phyloP scores from a whole-genome alignment of 148 eudicot species.

The Persicaria tinctoria region DNA sequence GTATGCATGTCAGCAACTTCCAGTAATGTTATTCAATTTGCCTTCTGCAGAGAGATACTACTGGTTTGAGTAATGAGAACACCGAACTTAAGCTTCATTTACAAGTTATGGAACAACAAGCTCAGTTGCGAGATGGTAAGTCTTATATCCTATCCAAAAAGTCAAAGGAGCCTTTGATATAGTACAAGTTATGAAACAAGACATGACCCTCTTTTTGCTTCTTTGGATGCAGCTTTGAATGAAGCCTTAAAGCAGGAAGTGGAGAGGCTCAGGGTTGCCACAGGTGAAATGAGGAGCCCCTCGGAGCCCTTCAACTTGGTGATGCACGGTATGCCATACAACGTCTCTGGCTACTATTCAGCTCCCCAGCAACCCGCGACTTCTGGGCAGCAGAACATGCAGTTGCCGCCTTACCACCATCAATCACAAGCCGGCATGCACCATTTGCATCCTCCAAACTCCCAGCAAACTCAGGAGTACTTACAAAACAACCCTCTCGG shows the following conservation, averaged over 20 bases:
- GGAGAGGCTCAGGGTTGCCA: slow-evolving; percentile 44
- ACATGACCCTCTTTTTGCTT: background rate
- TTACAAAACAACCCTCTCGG: slow-evolving; percentile 30
- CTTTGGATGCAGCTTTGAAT: slow-evolving; percentile 34
- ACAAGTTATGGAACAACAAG: slow-evolving; percentile 32
- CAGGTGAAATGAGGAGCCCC: slow-evolving; percentile 32
- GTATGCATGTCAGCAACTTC: background rate
- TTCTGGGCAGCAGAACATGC: slow-evolving; percentile 34
- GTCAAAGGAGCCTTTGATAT: too few species aligned
- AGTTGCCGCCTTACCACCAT: slow-evolving; percentile 21
- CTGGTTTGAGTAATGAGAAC: slow-evolving; percentile 23
- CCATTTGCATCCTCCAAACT: slow-evolving; percentile 21
- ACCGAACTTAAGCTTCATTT: slow-evolving; percentile 26
- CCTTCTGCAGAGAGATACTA: slow-evolving; percentile 22
- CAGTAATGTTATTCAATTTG: background rate
- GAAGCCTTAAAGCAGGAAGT: slow-evolving; percentile 50
- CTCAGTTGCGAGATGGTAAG: slow-evolving; percentile 47
- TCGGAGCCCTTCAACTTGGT: slow-evolving; percentile 31
- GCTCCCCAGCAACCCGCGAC: slow-evolving; percentile 25
- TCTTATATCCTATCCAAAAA: background rate
- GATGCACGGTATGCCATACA: slow-evolving; percentile 28
- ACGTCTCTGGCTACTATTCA: slow-evolving; percentile 24
- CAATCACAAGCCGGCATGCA: slow-evolving; percentile 22
- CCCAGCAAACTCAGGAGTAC: slow-evolving; percentile 19
- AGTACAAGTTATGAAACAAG: background rate